Evolutionary conservation across 345 rosid genomes (phyloP), one percentile per base, ranked within the genome.

Genomic region (Schrenkiella parvula): DNA sequence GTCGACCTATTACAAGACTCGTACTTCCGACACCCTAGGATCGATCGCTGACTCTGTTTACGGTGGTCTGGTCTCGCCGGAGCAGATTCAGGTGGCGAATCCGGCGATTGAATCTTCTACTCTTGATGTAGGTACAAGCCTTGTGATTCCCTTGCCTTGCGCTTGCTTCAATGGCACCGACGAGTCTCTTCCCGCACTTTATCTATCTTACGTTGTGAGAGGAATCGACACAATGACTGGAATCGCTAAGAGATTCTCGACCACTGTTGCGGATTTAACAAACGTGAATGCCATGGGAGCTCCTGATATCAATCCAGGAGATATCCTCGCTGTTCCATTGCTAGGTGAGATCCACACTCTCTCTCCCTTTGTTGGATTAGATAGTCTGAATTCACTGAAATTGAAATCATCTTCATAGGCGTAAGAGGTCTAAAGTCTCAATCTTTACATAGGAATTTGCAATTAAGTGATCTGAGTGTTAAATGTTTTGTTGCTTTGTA

Each of bases 261-360:
- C 98, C 8, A 88, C 89, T 1, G 76, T 93, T 47, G 83, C 95
- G 8, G 98, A 93, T 79, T 89, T 93, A 84, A 93, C 87, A 81
- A 86, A 91, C 76, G 98, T 89, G 43, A 93, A 93, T 76, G 96
- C 96, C 25, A 89, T 91, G 96, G 98, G 98, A 70, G 86, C 85
- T 73, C 61, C 88, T 22, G 82, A 87, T 8, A 81, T 91, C 39
- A 82, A 72, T 51, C 84, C 81, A 6, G 95, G 92, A 7, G 98
- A 93, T 52, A 93, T 93, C 43, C 86, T 93, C 48, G 85, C 96
- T 26, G 96, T 91, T 26, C 95, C 98, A 14, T 79, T 93, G 76
- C 86, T 92, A 42, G 95, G 97, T 93, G 34, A 46, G 21, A 28
- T 37, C 18, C 51, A 35, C 42, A 56, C 8, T 15, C 60, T 44